phyloP scores from a whole-genome alignment of 2,329 filamentous ascomycete species.

The Trichoderma lentiforme region DNA sequence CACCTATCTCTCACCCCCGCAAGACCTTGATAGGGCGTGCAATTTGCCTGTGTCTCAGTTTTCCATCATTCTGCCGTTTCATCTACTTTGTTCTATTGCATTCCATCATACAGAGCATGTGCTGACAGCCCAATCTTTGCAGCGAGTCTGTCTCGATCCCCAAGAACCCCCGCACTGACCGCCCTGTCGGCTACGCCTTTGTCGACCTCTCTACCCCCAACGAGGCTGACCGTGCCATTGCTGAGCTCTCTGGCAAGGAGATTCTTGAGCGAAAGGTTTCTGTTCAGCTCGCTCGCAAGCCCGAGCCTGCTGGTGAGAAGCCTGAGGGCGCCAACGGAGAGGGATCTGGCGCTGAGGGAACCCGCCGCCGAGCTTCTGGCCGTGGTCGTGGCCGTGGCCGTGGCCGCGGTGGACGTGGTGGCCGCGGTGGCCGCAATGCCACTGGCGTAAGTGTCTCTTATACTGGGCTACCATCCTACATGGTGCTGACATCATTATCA shows the following conservation, averaged over 20 bases:
- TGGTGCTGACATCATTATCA: background rate
- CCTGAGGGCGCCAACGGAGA: conserved; percentile 72
- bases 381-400: conserved; percentile 67
- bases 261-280: conserved; percentile 99
- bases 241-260: conserved; percentile 93
- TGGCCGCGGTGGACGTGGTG: conserved; percentile 63
- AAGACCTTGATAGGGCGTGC: background rate
- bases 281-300: conserved; percentile 97
- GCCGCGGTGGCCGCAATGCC: conserved; percentile 53
- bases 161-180: conserved; percentile 98
- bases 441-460: conserved; percentile 40
- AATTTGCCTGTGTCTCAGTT: background rate
- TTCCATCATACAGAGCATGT: background rate
- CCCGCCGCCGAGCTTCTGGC: conserved; percentile 59
- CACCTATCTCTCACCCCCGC: background rate
- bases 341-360: conserved; percentile 64
- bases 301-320: conserved; percentile 79
- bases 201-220: conserved; percentile 93
- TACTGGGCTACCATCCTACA: background rate
- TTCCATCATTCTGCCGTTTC: background rate
- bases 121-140: conserved; percentile 30
- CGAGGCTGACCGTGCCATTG: conserved; percentile 93
- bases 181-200: conserved; percentile 97
- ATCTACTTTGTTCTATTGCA: background rate
- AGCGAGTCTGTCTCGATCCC: conserved; percentile 99